These are phyloP conservation scores for Scenedesmus sp. DNA, from an alignment of 163 green algal species.

Conservation along the genomic window DNA sequence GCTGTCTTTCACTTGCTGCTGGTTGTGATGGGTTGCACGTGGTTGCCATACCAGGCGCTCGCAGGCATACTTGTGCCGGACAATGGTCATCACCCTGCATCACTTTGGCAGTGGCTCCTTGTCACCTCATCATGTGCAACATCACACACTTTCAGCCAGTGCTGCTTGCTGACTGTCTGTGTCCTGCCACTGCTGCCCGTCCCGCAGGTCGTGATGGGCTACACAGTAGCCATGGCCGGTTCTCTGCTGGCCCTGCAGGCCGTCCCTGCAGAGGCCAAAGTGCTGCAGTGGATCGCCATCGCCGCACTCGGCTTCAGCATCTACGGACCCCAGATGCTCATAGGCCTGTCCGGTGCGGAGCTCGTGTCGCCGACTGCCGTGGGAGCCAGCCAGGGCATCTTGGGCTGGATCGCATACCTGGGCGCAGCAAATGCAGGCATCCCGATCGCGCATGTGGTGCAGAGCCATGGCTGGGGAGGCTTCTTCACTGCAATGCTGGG, in stretches of 20 bases:
- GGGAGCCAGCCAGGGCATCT: constrained; percentile 69
- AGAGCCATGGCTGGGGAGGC: constrained; percentile 67
- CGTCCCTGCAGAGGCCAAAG: constrained; percentile 51
- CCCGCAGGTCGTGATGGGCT: constrained; percentile 73
- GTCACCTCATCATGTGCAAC: no score
- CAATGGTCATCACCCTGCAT: no score
- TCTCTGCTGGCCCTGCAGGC: constrained; percentile 66
- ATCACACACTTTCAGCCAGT: no score
- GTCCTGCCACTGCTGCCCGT: constrained; percentile 14
- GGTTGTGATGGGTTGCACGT: no score
- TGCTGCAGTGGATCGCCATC: constrained; percentile 61
- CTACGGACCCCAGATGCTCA: constrained; percentile 75
- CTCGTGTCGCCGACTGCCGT: constrained; percentile 71
- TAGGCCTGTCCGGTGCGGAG: constrained; percentile 83
- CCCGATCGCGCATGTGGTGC: constrained; percentile 63
- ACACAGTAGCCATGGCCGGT: constrained; percentile 67
- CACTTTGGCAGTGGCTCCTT: no score
- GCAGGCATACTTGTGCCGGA: no score
- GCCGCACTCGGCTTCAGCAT: constrained; percentile 68
- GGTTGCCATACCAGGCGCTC: no score
- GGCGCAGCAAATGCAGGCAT: constrained; percentile 71
- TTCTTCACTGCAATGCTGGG: constrained; percentile 69
- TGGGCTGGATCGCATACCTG: constrained; percentile 81
- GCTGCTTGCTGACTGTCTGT: neutral
- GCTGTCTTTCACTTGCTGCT: no score